Conservation (phyloP, 257 asterid genomes). For the Schizonepeta tenuifolia region DNA sequence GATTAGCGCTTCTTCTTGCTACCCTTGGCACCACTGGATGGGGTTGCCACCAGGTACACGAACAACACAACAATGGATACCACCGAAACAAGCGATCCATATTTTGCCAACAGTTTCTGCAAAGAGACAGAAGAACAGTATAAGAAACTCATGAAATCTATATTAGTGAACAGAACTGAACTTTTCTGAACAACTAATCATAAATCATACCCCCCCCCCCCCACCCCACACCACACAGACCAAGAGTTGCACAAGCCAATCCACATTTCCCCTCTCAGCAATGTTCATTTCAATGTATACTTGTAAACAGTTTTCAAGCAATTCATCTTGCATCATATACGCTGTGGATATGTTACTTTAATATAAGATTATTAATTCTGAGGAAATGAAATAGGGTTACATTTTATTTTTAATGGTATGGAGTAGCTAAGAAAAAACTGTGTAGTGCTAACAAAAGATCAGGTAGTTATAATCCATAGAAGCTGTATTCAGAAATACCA, state of each 20-base stretch:
- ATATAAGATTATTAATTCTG: background rate
- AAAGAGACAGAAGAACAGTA: constrained; percentile 18
- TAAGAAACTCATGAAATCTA: background rate
- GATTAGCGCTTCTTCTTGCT: constrained; percentile 81
- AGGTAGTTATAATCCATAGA: too few relatives aligned
- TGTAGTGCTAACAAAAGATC: too few relatives aligned
- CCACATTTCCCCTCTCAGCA: background rate
- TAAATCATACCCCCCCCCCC: background rate
- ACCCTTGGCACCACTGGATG: constrained; percentile 68
- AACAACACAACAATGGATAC: constrained; percentile 65
- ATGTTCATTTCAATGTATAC: background rate
- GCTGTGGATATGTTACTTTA: background rate
- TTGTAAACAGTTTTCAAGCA: background rate
- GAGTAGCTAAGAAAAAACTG: too few relatives aligned
- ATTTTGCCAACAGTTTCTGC: constrained; percentile 84
- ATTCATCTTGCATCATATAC: background rate
- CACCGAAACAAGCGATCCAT: constrained; percentile 85
- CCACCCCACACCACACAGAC: too few relatives aligned
- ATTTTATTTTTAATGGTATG: too few relatives aligned
- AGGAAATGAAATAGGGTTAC: too few relatives aligned
- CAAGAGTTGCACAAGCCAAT: too few relatives aligned
- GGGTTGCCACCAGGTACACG: constrained; percentile 57
- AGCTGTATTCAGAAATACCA: too few relatives aligned
- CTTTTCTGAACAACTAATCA: background rate
- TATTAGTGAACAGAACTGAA: background rate